Base-by-base conservation (phyloP, 2,329 filamentous ascomycete genomes). In the Trichophyton verrucosum region DNA sequence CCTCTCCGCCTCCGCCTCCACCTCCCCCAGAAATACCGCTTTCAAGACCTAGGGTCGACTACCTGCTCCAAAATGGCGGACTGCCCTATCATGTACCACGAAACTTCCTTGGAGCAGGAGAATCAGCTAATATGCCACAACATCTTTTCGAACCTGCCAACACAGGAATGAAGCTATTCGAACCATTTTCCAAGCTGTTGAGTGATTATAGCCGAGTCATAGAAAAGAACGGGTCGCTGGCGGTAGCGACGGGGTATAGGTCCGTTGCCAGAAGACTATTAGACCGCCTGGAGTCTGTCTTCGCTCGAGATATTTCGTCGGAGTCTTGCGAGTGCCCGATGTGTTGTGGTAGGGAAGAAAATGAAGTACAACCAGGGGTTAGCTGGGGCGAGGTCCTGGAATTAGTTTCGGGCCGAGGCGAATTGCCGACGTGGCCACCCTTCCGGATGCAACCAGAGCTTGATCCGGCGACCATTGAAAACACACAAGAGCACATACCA, bases 321-420 rank as follows among this genome's bases (percentile, higher is more conserved):
- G 86, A 96, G 68, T 85, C 86, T n/a, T 97, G 92, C 71, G 77
- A 80, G 49, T 97, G 92, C 72, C 78, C 94, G 61, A 89, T 96
- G 79, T 97, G 92, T 70, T 83, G 86, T 55, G 76, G 82, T 42
- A 81, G 85, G 42, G 82, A 86, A 15, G 68, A 75, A 57, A 74
- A 81, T 30, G 76, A 77, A 40, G 82, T 85, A 64, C 81, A 80
- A 60, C 67, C 67, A 3, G 91, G 91, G 1, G 80, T 96, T 33
- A 94, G 89, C 64, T 99, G 92, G 92, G 92, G 94, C 8, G 92
- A 97, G 71, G 91, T 97, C 11, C 76, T 99, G 24, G 94, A 99
- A 73, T 86, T 91, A 70, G 91, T 96, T 11, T 94, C 90, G 65
- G 92, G 92, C 17, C 85, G 92, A 60, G 84, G 89, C 62, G 90